These are phyloP conservation scores for Wickerhamiella nectarea DNA, from an alignment of 805 yeast genomes.

Conservation along the genomic window DNA sequence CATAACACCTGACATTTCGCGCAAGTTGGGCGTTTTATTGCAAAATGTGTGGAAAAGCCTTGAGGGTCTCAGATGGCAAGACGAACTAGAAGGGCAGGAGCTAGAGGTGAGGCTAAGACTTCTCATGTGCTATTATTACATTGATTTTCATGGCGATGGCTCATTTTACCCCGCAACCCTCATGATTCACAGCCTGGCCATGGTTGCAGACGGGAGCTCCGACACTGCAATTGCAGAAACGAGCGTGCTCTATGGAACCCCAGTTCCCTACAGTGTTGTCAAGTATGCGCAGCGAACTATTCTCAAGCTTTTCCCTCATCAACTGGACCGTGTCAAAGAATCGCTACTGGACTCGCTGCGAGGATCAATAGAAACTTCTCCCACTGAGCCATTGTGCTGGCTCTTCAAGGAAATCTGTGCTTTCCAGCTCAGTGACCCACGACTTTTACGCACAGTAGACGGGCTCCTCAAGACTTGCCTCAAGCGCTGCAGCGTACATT, in stretches of 20 bases:
- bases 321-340: conserved; percentile 68
- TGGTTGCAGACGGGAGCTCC: neutral
- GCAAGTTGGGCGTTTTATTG: conserved; percentile 36
- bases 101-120: conserved; percentile 14
- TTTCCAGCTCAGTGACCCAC: neutral
- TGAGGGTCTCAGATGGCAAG: conserved; percentile 18
- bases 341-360: conserved; percentile 76
- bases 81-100: conserved; percentile 18
- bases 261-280: conserved; percentile 28
- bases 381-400: neutral
- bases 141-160: conserved; percentile 13
- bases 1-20: conserved; percentile 32
- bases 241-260: neutral
- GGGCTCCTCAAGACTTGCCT: neutral
- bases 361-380: conserved; percentile 28
- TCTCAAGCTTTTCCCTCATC: conserved; percentile 50
- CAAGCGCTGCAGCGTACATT: neutral
- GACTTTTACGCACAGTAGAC: conserved; percentile 4
- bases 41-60: conserved; percentile 29
- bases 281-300: conserved; percentile 71
- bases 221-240: neutral
- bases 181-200: conserved; percentile 15
- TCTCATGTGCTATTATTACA: conserved; percentile 16
- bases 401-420: conserved; percentile 1
- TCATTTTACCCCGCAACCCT: conserved; percentile 29